A percentile compares a stretch with the other conserved stretches of the same genome.
Conservation (phyloP, 257 asterid species). For the Verbena officinalis region DNA sequence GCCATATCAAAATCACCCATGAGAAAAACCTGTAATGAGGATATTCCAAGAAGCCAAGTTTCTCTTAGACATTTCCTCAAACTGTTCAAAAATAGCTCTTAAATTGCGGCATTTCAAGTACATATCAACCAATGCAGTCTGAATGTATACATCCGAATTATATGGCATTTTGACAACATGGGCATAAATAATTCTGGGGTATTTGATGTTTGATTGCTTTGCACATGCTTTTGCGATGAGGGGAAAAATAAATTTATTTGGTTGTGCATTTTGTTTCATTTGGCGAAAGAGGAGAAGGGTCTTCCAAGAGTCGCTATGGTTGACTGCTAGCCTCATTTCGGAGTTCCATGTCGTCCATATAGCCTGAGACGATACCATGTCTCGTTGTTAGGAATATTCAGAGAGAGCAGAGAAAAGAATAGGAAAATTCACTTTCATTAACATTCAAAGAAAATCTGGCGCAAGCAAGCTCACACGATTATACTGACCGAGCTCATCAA, state of each 20-base stretch:
- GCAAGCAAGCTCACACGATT: no score
- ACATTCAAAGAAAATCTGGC: no score
- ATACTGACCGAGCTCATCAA: no score
- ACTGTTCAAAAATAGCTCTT: constrained; percentile 47
- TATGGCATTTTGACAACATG: constrained; percentile 44
- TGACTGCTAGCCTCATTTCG: constrained; percentile 49
- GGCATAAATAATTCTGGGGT: constrained; percentile 49
- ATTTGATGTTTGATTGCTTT: constrained; percentile 39
- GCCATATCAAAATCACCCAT: constrained; percentile 42
- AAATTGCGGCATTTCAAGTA: constrained; percentile 55
- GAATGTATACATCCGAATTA: constrained; percentile 50
- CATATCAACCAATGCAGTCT: constrained; percentile 60
- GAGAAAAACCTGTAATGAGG: constrained; percentile 48
- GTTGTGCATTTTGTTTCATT: constrained; percentile 41
- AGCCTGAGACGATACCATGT: no score
- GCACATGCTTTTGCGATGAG: constrained; percentile 74
- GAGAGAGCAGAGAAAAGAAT: no score
- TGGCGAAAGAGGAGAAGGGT: constrained; percentile 61
- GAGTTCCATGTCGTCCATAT: constrained; percentile 51
- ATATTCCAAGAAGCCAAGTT: constrained; percentile 78
- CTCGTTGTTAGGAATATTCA: no score
- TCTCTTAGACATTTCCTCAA: constrained; percentile 63
- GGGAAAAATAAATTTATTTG: constrained; percentile 65
- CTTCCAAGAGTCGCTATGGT: constrained; percentile 36
- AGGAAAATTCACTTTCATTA: no score